Evolutionary conservation across 352 stramenopile genomes (phyloP).

Genomic region (Phytophthora tubulina): DNA sequence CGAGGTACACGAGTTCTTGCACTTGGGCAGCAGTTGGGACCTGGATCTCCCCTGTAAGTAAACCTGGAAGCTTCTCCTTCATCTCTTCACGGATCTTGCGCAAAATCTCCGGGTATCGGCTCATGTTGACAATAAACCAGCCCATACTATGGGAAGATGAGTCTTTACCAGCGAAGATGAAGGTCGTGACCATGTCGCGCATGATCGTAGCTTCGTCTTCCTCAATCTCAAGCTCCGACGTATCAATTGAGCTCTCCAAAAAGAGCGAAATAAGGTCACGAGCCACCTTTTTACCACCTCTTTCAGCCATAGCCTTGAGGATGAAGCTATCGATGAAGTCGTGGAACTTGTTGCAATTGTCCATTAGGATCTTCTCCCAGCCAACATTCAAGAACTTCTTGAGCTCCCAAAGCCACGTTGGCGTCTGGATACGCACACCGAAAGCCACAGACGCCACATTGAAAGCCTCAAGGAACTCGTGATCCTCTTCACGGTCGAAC

Average conservation of each 20-base stretch:
- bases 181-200: constrained; percentile 73
- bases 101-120: constrained; percentile 42
- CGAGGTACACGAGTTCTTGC: constrained; percentile 59
- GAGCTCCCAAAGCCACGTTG: constrained; percentile 9
- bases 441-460: constrained; percentile 10
- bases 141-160: constrained; percentile 63
- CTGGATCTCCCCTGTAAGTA: constrained; percentile 25
- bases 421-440: constrained; percentile 9
- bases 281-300: not conserved
- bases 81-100: constrained; percentile 59
- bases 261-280: constrained; percentile 11
- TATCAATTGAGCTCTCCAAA: constrained; percentile 2
- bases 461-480: constrained; percentile 6
- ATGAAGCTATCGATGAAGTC: constrained; percentile 20
- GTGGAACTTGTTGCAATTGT: constrained; percentile 12
- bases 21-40: constrained; percentile 45
- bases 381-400: constrained; percentile 10
- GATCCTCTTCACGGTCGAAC: constrained; percentile 9
- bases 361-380: constrained; percentile 12
- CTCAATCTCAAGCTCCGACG: constrained; percentile 3
- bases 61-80: constrained; percentile 34
- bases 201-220: constrained; percentile 45
- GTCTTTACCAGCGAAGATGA: constrained; percentile 77
- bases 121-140: constrained; percentile 63
- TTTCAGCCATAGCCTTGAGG: not conserved